Evolutionary conservation across 2,329 filamentous ascomycete genomes (phyloP), one percentile per base, ranked within the genome.

Genomic region (Apiospora kogelbergensis): DNA sequence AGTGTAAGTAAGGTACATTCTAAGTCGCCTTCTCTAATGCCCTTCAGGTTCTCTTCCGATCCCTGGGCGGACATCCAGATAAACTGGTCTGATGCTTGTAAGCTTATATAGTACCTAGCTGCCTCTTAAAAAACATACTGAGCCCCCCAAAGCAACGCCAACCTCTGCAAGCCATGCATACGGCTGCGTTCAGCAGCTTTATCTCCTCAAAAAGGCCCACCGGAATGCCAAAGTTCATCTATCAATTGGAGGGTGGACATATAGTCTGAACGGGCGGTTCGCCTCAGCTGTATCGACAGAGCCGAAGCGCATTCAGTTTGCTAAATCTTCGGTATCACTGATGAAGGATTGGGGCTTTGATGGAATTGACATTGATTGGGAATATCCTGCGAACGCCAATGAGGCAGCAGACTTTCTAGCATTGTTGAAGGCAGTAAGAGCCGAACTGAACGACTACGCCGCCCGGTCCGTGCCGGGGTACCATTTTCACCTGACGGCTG

Each of bases 161-260:
- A 11, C 40, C 69, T 71, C 69, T 7, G 82, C 88, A 4, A 88
- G 82, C 69, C 94, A 95, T 76, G 88, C 90, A 66, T 94, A 94
- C 74, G 94, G 94, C 48, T 91, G 89, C 76, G 79, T 94, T 72
- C 94, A 94, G 81, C 92, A 95, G 77, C 82, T 97, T 1, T 93
- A 87, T 77, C 80, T 93, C 0, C 85, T 92, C 67, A 97, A 97
- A 84, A 90, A 94, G 80, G 81, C 85, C 73, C 89, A 97, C 78
- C 89, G 93, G 26, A 88, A 92, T 66, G 80, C 97, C 68, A 97
- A 97, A 80, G 85, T 91, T 1, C 81, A 96, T 22, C 85, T 96
- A 10, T 93, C 90, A 41, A 91, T 97, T 70, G 94, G 94, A 46
- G 94, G 94, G 20, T 96, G 91, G 90, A 92, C 89, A 0, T 93